These are phyloP conservation scores for Dichomitus squalens DNA, from an alignment of 1,284 basidiomycete genomes.

Conservation along the genomic window DNA sequence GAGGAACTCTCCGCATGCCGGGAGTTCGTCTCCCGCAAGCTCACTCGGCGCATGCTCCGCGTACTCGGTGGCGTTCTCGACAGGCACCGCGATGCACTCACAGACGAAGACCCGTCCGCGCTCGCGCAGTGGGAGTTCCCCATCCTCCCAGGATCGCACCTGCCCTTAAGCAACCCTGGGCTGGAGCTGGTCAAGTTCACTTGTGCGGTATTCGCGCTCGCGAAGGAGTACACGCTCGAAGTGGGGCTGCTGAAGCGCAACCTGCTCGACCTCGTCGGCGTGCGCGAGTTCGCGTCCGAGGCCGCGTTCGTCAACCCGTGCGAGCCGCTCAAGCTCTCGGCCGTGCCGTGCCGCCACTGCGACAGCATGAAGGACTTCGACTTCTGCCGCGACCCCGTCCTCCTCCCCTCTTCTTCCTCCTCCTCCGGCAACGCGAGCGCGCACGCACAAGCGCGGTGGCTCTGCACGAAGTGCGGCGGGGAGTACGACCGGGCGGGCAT, in stretches of 20 bases:
- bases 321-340: conserved; percentile 84
- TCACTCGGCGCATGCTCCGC: conserved; percentile 84
- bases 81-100: conserved; percentile 61
- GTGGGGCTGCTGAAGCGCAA: conserved; percentile 89
- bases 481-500: conserved; percentile 88
- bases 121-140: conserved; percentile 80
- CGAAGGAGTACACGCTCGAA: conserved; percentile 81
- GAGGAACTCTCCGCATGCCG: conserved; percentile 72
- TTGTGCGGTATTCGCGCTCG: conserved; percentile 82
- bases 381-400: conserved; percentile 90
- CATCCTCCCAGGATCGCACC: conserved; percentile 83
- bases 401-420: conserved; percentile 63
- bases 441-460: conserved; percentile 52
- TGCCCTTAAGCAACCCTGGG: conserved; percentile 74
- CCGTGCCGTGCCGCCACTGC: conserved; percentile 91
- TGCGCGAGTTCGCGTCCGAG: conserved; percentile 86
- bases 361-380: conserved; percentile 92
- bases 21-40: conserved; percentile 77
- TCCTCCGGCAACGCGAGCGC: conserved; percentile 28
- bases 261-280: conserved; percentile 85
- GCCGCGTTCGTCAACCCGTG: conserved; percentile 92
- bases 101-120: conserved; percentile 51
- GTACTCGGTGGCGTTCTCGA: conserved; percentile 71
- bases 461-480: conserved; percentile 72
- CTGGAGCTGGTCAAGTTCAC: conserved; percentile 92